Evolutionary conservation across 768 basidiomycete genomes (phyloP).

Genomic region (Crassisporium funariophilum): DNA sequence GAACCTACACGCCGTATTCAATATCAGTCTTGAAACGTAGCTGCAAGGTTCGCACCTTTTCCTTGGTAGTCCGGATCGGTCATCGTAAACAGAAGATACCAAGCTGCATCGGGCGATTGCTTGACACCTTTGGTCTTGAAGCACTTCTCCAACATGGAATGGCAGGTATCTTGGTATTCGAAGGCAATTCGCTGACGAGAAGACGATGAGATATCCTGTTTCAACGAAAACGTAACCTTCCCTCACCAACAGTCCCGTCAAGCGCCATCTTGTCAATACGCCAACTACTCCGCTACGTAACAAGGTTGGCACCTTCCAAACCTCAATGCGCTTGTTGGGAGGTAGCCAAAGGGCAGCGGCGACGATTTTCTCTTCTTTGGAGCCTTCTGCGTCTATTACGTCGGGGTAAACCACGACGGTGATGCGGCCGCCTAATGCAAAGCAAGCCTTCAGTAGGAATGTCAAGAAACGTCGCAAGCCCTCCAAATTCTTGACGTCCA

Average conservation of each 20-base stretch:
- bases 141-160: conserved; percentile 18
- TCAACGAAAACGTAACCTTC: no score
- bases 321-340: conserved; percentile 23
- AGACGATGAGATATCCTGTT: neutral
- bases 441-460: conserved; percentile 22
- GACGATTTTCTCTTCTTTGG: conserved; percentile 19
- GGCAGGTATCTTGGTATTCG: conserved; percentile 20
- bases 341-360: conserved; percentile 30
- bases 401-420: conserved; percentile 27
- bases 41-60: conserved; percentile 22
- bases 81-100: conserved; percentile 30
- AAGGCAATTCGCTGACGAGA: conserved; percentile 21
- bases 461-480: conserved; percentile 15
- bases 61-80: conserved; percentile 31
- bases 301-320: conserved; percentile 22
- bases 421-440: conserved; percentile 25
- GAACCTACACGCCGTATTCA: conserved; percentile 17
- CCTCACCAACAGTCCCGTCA: conserved; percentile 20
- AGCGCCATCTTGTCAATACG: conserved; percentile 22
- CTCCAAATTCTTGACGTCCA: conserved; percentile 13
- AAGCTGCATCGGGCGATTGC: conserved; percentile 23
- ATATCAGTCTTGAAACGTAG: neutral
- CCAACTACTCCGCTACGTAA: conserved; percentile 18
- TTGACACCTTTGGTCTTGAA: conserved; percentile 20
- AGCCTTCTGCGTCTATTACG: conserved; percentile 1